These are phyloP conservation scores for Melampsora americana DNA, from an alignment of 1,284 basidiomycete species.

Conservation along the genomic window DNA sequence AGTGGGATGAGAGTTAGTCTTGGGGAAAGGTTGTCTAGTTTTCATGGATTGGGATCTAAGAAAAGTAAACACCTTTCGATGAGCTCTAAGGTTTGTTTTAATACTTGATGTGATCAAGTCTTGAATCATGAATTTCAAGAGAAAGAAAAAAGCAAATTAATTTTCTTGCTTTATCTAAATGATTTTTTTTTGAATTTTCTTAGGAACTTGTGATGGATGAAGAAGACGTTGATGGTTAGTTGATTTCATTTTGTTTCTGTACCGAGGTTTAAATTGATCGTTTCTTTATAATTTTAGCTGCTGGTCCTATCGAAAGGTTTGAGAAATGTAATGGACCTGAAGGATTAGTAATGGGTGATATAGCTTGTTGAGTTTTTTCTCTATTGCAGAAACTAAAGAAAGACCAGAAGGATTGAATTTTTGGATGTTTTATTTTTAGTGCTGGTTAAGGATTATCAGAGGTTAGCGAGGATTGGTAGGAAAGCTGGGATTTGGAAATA, in stretches of 20 bases:
- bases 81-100: no score
- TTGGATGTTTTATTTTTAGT: background rate
- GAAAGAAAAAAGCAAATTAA: background rate
- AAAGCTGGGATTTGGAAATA: constrained; percentile 14
- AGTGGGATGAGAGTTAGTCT: constrained; percentile 3
- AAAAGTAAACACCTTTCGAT: background rate
- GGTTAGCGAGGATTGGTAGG: constrained; percentile 24
- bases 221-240: background rate
- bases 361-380: constrained; percentile 7
- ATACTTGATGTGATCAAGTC: background rate
- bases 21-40: constrained; percentile 26
- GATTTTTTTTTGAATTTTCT: background rate
- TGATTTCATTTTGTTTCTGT: background rate
- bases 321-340: constrained; percentile 26
- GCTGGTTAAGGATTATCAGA: constrained; percentile 38
- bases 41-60: constrained; percentile 14
- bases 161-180: background rate
- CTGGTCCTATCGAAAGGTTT: constrained; percentile 26
- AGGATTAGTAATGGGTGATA: constrained; percentile 16
- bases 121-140: background rate
- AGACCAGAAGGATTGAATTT: background rate
- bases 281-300: background rate
- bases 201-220: background rate
- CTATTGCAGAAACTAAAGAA: background rate
- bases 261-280: background rate